Evolutionary conservation across 2,329 filamentous ascomycete species (phyloP).

Genomic region (Arachnomyces sp.): DNA sequence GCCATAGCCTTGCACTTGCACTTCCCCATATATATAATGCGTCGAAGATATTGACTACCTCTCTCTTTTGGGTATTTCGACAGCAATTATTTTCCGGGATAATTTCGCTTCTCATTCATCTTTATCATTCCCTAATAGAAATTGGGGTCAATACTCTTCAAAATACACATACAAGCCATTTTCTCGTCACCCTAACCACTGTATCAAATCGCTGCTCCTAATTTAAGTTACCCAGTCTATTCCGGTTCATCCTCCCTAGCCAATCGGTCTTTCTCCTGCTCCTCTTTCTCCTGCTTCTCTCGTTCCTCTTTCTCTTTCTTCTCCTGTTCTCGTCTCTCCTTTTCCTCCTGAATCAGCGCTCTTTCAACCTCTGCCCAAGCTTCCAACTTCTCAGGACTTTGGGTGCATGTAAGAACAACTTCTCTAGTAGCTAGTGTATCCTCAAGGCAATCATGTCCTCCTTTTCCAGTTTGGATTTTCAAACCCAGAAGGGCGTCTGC

Average conservation of each 20-base stretch:
- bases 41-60: too few species aligned
- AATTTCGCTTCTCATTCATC: too few species aligned
- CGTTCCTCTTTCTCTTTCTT: constrained; percentile 1
- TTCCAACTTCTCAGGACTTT: constrained; percentile 1
- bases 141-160: too few species aligned
- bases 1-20: too few species aligned
- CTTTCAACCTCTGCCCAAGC: constrained; percentile 3
- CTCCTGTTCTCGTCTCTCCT: background rate
- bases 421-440: constrained; percentile 37
- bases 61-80: too few species aligned
- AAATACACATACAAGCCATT: too few species aligned
- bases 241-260: background rate
- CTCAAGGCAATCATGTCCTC: constrained; percentile 42
- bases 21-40: too few species aligned
- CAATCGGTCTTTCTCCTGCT: constrained; percentile 1
- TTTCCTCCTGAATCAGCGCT: background rate
- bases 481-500: constrained; percentile 27
- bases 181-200: too few species aligned
- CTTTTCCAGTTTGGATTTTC: constrained; percentile 25
- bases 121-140: too few species aligned
- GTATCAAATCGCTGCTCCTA: too few species aligned
- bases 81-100: too few species aligned
- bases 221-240: too few species aligned
- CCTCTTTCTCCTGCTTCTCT: background rate
- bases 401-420: constrained; percentile 7